phyloP scores from a whole-genome alignment of 371 early-diverging fungal species.

The Quaeritorhiza haematococci region DNA sequence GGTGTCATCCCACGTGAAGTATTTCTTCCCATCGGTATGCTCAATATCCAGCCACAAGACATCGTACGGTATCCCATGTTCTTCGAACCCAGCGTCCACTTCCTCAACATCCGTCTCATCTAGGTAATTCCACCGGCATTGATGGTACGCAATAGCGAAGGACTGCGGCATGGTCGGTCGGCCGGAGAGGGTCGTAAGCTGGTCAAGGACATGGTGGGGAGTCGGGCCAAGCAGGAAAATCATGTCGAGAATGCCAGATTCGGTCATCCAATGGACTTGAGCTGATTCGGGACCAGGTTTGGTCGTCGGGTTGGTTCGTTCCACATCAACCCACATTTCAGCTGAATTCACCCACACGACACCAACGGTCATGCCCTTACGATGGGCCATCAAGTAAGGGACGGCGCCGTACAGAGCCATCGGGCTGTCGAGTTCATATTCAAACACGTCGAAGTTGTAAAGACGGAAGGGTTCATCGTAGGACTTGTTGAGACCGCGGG shows the following conservation, averaged over 20 bases:
- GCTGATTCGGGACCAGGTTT: constrained; percentile 31
- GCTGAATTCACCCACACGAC: constrained; percentile 89
- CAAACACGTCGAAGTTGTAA: constrained; percentile 97
- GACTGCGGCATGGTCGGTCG: constrained; percentile 78
- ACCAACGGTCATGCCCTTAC: constrained; percentile 57
- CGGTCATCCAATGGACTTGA: constrained; percentile 90
- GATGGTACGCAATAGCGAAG: constrained; percentile 90
- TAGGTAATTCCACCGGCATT: constrained; percentile 91
- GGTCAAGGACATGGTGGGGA: constrained; percentile 62
- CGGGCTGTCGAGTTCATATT: constrained; percentile 87
- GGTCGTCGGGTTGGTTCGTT: constrained; percentile 32
- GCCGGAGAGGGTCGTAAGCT: constrained; percentile 76
- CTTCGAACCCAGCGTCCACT: constrained; percentile 77
- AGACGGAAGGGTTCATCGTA: constrained; percentile 93
- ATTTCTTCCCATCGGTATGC: constrained; percentile 85
- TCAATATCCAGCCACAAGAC: constrained; percentile 95
- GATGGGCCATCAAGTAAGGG: constrained; percentile 89
- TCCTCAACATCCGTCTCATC: constrained; percentile 75
- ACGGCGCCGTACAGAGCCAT: constrained; percentile 95
- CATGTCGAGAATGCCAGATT: constrained; percentile 85
- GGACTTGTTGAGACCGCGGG: constrained; percentile 66
- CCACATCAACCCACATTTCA: constrained; percentile 96
- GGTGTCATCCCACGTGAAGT: constrained; percentile 82
- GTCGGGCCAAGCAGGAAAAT: constrained; percentile 84
- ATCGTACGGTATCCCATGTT: constrained; percentile 83